phyloP scores from a whole-genome alignment of 2,329 filamentous ascomycete genomes.

The Dothideomycetidae sp. region DNA sequence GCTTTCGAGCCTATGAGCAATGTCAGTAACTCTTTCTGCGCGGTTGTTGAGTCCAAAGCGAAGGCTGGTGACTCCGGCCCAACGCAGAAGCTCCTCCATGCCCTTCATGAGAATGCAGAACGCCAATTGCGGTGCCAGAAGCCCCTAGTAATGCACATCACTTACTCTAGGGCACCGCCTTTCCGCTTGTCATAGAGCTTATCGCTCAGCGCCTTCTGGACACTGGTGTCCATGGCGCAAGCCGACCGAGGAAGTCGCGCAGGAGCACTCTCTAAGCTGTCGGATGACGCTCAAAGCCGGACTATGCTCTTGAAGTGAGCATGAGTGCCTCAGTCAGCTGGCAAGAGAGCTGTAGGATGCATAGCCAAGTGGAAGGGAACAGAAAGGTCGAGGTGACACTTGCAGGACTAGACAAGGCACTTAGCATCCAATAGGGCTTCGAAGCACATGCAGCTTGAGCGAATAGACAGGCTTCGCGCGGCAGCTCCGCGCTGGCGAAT shows the following conservation, averaged over 20 bases:
- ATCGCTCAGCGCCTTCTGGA: constrained; percentile 86
- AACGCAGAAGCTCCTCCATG: too few relatives aligned
- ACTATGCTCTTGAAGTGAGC: neutral
- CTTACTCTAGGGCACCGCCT: constrained; percentile 87
- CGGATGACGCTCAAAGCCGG: neutral
- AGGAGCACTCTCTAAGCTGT: neutral
- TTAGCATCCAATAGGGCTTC: too few relatives aligned
- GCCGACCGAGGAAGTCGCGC: constrained; percentile 2
- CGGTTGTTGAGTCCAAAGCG: neutral
- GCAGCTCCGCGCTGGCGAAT: too few relatives aligned
- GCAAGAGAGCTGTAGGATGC: too few relatives aligned
- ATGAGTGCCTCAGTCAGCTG: neutral
- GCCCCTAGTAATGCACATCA: constrained; percentile 16
- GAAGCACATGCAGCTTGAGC: too few relatives aligned
- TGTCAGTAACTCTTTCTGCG: neutral
- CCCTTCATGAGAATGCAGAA: neutral
- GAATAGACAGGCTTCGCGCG: too few relatives aligned
- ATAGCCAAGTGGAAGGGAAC: too few relatives aligned
- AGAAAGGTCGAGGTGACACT: too few relatives aligned
- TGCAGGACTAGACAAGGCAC: too few relatives aligned
- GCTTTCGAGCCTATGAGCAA: constrained; percentile 59
- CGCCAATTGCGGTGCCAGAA: too few relatives aligned
- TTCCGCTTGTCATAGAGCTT: constrained; percentile 99
- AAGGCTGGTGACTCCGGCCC: neutral
- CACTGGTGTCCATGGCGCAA: constrained; percentile 61